Evolutionary conservation across 2,329 filamentous ascomycete species (phyloP), one percentile per base, ranked within the genome.

Genomic region (Orbilia ellipsospora): DNA sequence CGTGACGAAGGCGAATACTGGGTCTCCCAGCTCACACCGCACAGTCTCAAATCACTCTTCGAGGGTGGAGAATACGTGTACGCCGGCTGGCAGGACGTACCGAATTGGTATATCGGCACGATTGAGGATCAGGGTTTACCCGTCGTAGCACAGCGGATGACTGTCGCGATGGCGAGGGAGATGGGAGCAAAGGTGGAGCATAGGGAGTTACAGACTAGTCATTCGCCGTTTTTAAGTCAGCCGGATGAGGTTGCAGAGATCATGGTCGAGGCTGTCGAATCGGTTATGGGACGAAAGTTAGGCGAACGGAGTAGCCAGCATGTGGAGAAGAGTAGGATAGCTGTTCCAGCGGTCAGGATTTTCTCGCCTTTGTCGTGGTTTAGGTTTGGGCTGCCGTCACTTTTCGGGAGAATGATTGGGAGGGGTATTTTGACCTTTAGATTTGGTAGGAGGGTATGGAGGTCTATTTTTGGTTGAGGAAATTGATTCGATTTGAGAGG

Each of bases 141-240:
- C 0, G 78, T 83, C 0, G 77, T 82, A 73, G 80, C 79, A 16
- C 85, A 86, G 77, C 78, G 81, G 66, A 79, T 83, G 77, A 60
- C 79, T 36, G 81, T 84, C 0, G 80, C 82, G 0, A 81, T 81
- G 76, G 85, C 84, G 5, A 82, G 80, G 78, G 81, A 79, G 6
- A 79, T 82, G 77, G 83, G 84, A 0, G 82, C 77, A 0, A 76
- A 78, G 45, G 78, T 86, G 0, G 81, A 80, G 73, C 78, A 82
- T 26, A 77, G 83, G 3, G 84, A 86, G 80, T 69, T 87, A 51
- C 74, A 78, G 45, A 84, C 81, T n/a, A 83, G 85, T 18, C 85
- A 87, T 80, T 86, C 84, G 10, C 84, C 85, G 0, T 85, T 87
- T 79, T 69, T 87, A 78, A 86, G 85, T 78, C 80, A 79, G 76